Evolutionary conservation across 2,329 filamentous ascomycete species (phyloP), one percentile per base, ranked within the genome.

Genomic region (Waltergamsia citrina): DNA sequence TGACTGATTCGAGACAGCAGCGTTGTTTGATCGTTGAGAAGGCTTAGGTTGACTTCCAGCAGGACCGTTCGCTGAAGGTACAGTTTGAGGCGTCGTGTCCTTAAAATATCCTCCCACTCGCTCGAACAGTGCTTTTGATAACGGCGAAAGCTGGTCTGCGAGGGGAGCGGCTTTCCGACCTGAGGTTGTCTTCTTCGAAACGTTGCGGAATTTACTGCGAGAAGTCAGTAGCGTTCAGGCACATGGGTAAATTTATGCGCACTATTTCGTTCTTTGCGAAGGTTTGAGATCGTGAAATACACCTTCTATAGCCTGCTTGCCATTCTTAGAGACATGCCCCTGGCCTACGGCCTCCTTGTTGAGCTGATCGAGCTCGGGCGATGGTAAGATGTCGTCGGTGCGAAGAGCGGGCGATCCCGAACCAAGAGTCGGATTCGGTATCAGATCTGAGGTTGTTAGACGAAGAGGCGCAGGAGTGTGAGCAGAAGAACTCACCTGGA

Each of bases 261-360:
- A 84, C 81, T 74, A 85, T 47, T 81, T 63, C 8, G 81, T 80
- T 41, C 83, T 63, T 40, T 79, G 78, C n/a, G 79, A 72, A 2
- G 78, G 71, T 49, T 78, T 77, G 36, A 95, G 57, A 26, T 94
- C 70, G 41, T 79, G 76, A 37, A 85, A 74, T 20, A 95, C 66
- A 52, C 90, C 79, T 45, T 81, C 71, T 29, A 88, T 67, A 9
- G 78, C 81, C 45, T 80, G 76, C 45, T 84, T 79, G 30, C 88
- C 63, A 42, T 76, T 73, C 50, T 74, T 72, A 15, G 82, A 79
- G 20, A 69, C 67, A 28, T 71, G 68, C 31, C 67, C 62, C 17
- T 73, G 60, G 40, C 63, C 70, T 26, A 65, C 59, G 38, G 80
- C 77, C 52, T 90, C 84, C 42, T 67, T 65, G 50, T 92, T 87